A percentile compares a stretch with the other conserved stretches of the same genome.
Conservation (phyloP, 306 rosid species). For the Inga laurina region DNA sequence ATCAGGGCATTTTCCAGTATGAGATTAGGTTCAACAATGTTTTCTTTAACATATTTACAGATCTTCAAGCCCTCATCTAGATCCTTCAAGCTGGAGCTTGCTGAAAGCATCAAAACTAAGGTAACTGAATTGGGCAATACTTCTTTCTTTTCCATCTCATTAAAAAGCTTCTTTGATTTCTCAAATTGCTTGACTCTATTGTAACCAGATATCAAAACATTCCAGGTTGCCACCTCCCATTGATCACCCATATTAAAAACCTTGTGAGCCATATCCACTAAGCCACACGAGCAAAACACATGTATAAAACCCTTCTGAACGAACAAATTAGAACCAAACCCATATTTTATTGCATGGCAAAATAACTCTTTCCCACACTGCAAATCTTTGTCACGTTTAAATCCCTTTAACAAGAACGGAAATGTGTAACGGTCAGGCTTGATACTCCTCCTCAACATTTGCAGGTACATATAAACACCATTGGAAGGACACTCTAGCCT, state of each 20-base stretch:
- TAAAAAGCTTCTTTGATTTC: constrained; percentile 67
- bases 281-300: constrained; percentile 56
- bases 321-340: constrained; percentile 60
- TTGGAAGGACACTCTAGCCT: constrained; percentile 43
- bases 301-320: constrained; percentile 77
- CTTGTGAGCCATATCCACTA: constrained; percentile 59
- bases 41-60: constrained; percentile 42
- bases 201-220: constrained; percentile 74
- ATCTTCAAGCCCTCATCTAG: constrained; percentile 62
- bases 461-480: constrained; percentile 62
- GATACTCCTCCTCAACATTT: constrained; percentile 52
- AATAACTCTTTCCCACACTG: constrained; percentile 59
- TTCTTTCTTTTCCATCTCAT: constrained; percentile 60
- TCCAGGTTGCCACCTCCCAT: constrained; percentile 82
- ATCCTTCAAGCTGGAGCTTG: constrained; percentile 81
- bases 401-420: constrained; percentile 80
- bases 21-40: constrained; percentile 51
- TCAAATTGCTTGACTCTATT: constrained; percentile 59
- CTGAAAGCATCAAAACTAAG: constrained; percentile 70
- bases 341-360: constrained; percentile 67
- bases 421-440: constrained; percentile 73
- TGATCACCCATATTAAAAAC: constrained; percentile 53
- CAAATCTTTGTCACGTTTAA: constrained; percentile 38
- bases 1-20: constrained; percentile 72
- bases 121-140: constrained; percentile 74